Evolutionary conservation across 2,329 filamentous ascomycete species (phyloP).

Genomic region (Epicoccum nigrum): DNA sequence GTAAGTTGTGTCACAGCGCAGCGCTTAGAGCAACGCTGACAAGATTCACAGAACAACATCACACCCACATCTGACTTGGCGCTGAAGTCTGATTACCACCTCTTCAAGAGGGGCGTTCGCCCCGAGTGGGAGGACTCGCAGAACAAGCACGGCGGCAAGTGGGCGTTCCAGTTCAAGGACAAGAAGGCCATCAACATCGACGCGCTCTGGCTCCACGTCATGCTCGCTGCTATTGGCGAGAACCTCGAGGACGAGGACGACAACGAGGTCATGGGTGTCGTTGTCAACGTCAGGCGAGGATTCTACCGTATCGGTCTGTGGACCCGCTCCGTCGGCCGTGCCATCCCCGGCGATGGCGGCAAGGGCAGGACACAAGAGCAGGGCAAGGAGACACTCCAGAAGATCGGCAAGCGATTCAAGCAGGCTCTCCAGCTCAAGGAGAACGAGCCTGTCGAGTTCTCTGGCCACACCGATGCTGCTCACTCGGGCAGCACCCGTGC

Average conservation of each 20-base stretch:
- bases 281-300: constrained; percentile 97
- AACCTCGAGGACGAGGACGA: constrained; percentile 94
- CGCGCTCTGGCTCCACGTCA: constrained; percentile 94
- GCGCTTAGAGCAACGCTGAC: constrained; percentile 18
- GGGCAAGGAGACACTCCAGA: constrained; percentile 81
- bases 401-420: constrained; percentile 92
- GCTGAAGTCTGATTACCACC: constrained; percentile 98
- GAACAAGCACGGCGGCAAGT: constrained; percentile 99
- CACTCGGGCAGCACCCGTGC: constrained; percentile 92
- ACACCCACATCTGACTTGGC: constrained; percentile 93
- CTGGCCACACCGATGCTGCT: constrained; percentile 92
- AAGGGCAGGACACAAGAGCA: constrained; percentile 81
- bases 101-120: constrained; percentile 96
- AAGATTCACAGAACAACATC: constrained; percentile 86
- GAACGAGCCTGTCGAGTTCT: constrained; percentile 87
- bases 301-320: constrained; percentile 98
- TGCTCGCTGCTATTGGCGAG: constrained; percentile 96
- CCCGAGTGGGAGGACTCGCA: constrained; percentile 98
- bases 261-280: constrained; percentile 98
- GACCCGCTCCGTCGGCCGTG: constrained; percentile 92
- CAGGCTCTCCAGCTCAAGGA: constrained; percentile 80
- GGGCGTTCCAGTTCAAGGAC: constrained; percentile 98
- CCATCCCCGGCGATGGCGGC: constrained; percentile 74
- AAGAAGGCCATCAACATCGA: constrained; percentile 92
- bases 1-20: constrained; percentile 62